Base-by-base conservation (phyloP, 2,329 filamentous ascomycete genomes). In the Aspergillus terreus region DNA sequence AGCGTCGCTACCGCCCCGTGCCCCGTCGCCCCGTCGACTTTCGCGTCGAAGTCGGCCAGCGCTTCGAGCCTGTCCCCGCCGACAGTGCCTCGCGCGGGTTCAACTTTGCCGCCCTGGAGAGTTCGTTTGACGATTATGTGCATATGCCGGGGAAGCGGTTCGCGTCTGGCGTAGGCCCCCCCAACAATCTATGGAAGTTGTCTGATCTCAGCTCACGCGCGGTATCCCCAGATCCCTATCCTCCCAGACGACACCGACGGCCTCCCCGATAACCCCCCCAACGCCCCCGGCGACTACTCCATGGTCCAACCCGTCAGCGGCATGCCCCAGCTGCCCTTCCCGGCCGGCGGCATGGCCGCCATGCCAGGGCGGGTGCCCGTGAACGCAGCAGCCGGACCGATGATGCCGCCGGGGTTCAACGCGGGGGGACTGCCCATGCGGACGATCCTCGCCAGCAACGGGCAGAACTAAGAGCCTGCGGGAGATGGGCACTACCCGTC, bases 71-170 rank as follows among this genome's bases (percentile, higher is more conserved):
- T 4, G 55, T 60, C 5, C 40, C n/a, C 11, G 15, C n/a, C 11
- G 15, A 42, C 3, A 7, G 17, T 14, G 15, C 11, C 19, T 59
- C 54, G 4, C 63, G 61, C 30, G 73, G 75, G 0, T 78, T 76
- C 60, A 78, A 78, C 51, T 78, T 77, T 58, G 74, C 74, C 4
- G 65, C 66, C 10, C 46, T 78, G 25, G 68, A 67, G 35, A 67
- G 63, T 46, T 64, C 61, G 7, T 68, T 78, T 36, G 74, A 78
- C 42, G 69, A 76, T 19, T 78, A 76, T 50, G 73, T 76, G 2
- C 66, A 64, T 33, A 71, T 77, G 69, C 73, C 75, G 5, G 74
- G 75, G 4, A 73, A 71, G 27, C 70, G 70, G 21, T 72, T 70
- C 54, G 65, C 69, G 3, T 53, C 55, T 14, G 56, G 56, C 38